A percentile compares a stretch with the other conserved stretches of the same genome.
Evolutionary conservation across 1,284 basidiomycete species (phyloP).

Genomic region (Ustilago nuda): DNA sequence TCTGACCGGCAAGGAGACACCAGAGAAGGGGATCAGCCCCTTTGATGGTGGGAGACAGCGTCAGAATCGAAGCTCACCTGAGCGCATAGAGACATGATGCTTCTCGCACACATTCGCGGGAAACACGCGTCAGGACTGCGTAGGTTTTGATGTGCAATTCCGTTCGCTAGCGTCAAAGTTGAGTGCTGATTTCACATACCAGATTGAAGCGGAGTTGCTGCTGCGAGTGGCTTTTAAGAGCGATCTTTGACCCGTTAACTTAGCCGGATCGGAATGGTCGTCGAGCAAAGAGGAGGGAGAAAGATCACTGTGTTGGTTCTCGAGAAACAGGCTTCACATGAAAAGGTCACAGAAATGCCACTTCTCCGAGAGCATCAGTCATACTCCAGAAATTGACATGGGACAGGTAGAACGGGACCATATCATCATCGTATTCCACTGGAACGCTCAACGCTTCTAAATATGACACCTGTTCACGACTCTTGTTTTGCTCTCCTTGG

Average conservation of each 20-base stretch:
- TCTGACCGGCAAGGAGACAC: neutral
- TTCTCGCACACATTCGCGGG: neutral
- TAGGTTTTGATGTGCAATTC: slow-evolving; percentile 1
- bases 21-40: neutral
- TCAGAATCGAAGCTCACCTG: neutral
- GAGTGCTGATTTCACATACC: neutral
- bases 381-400: neutral
- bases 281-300: neutral
- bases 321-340: neutral
- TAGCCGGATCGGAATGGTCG: neutral
- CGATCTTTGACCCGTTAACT: neutral
- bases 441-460: too few species aligned
- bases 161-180: neutral
- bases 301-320: neutral
- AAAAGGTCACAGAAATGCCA: neutral
- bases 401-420: neutral
- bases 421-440: neutral
- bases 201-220: slow-evolving; percentile 2
- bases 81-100: neutral
- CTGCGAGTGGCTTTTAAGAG: neutral
- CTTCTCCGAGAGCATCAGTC: neutral
- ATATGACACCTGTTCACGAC: neutral
- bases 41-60: neutral
- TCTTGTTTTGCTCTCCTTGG: neutral
- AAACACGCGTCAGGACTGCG: neutral